Percentiles rank a stretch among this genome's conserved stretches.
These are phyloP conservation scores for Hsuehochloa calcarea DNA, from an alignment of 176 grass and related monocot genomes.

Conservation along the genomic window DNA sequence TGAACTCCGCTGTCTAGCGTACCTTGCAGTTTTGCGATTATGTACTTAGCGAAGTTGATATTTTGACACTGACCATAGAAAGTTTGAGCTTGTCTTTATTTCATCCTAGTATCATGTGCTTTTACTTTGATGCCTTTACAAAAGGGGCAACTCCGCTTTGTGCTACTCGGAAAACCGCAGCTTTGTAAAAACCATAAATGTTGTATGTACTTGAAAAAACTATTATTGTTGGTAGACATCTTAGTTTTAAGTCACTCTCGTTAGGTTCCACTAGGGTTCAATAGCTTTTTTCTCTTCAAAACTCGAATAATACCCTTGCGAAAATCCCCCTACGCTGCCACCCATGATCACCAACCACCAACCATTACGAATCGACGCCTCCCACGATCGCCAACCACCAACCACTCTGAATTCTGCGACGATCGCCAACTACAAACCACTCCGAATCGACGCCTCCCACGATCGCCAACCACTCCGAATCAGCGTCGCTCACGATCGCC, in stretches of 20 bases:
- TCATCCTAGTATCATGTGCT: background rate
- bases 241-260: rapidly evolving
- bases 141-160: background rate
- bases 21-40: background rate
- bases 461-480: background rate
- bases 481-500: no score
- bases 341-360: background rate
- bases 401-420: background rate
- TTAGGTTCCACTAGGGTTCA: background rate
- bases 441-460: no score
- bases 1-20: background rate
- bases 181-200: background rate
- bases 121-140: background rate
- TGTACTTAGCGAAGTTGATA: rapidly evolving
- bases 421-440: background rate
- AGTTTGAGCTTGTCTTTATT: background rate
- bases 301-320: no score
- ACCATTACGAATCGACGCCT: rapidly evolving
- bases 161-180: background rate
- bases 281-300: background rate
- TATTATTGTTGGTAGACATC: rapidly evolving
- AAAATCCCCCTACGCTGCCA: rapidly evolving
- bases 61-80: rapidly evolving
- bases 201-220: background rate
- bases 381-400: background rate